Conservation (phyloP, 495 filamentous ascomycete genomes). For the Aspergillus campestris region DNA sequence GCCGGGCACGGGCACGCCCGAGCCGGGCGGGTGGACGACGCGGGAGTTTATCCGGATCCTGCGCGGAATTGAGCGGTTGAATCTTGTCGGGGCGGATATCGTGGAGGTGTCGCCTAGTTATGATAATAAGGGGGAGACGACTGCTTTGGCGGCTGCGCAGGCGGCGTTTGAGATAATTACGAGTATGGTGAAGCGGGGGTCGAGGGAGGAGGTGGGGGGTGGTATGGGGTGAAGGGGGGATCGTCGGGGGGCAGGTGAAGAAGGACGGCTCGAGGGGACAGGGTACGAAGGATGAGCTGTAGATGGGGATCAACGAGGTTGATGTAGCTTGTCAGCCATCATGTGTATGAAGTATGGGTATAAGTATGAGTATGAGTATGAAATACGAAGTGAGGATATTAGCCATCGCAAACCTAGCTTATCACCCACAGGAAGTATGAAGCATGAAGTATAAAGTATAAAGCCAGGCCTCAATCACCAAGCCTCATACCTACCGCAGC, state of each 20-base stretch:
- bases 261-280: too few species aligned
- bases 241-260: constrained; percentile 12
- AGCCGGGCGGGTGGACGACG: constrained; percentile 68
- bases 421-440: too few species aligned
- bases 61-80: constrained; percentile 59
- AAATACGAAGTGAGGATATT: neutral
- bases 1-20: constrained; percentile 66
- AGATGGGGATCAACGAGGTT: constrained; percentile 12
- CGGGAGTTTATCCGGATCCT: constrained; percentile 63
- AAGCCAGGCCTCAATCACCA: too few species aligned
- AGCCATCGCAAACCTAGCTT: neutral
- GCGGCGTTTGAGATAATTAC: constrained; percentile 76
- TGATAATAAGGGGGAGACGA: constrained; percentile 75
- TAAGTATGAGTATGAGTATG: constrained; percentile 4
- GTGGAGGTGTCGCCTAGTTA: constrained; percentile 86
- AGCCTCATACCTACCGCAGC: too few species aligned
- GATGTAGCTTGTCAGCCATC: constrained; percentile 5
- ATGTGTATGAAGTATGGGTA: constrained; percentile 10
- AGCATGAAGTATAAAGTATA: too few species aligned
- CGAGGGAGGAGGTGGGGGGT: constrained; percentile 39
- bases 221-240: constrained; percentile 32
- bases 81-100: constrained; percentile 67
- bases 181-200: constrained; percentile 63
- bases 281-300: constrained; percentile 47
- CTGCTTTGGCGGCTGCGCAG: constrained; percentile 76